phyloP scores from a whole-genome alignment of 495 filamentous ascomycete species.

The Trichoderma asperelloides region DNA sequence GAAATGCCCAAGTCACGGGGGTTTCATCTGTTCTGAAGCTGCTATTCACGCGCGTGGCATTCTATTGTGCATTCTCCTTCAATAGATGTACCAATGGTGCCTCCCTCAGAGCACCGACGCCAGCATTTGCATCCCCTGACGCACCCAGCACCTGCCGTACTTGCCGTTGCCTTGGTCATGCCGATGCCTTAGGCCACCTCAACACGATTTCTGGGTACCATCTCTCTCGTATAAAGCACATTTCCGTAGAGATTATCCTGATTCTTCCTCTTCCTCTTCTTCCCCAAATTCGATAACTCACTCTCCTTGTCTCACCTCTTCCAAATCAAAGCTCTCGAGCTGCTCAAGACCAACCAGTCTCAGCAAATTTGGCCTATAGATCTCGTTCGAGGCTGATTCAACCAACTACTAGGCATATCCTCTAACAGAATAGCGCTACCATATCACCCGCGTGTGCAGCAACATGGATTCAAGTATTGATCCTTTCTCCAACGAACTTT shows the following conservation, averaged over 20 bases:
- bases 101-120: not conserved
- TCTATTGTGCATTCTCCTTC: no score
- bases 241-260: not conserved
- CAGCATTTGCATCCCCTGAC: not conserved
- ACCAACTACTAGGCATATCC: no score
- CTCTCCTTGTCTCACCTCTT: no score
- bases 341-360: no score
- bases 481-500: not conserved
- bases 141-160: not conserved
- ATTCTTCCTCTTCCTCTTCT: not conserved
- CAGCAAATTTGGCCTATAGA: no score
- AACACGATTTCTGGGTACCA: not conserved
- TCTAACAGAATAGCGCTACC: no score
- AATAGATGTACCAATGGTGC: not conserved
- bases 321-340: no score
- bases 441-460: not conserved
- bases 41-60: no score
- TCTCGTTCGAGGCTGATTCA: no score
- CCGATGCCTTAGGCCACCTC: not conserved
- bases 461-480: not conserved
- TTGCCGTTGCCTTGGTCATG: not conserved
- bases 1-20: no score
- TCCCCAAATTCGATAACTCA: not conserved
- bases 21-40: no score
- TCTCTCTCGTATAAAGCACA: not conserved